These are phyloP conservation scores for Patellifolia procumbens DNA, from an alignment of 179 eudicot genomes.

Conservation along the genomic window DNA sequence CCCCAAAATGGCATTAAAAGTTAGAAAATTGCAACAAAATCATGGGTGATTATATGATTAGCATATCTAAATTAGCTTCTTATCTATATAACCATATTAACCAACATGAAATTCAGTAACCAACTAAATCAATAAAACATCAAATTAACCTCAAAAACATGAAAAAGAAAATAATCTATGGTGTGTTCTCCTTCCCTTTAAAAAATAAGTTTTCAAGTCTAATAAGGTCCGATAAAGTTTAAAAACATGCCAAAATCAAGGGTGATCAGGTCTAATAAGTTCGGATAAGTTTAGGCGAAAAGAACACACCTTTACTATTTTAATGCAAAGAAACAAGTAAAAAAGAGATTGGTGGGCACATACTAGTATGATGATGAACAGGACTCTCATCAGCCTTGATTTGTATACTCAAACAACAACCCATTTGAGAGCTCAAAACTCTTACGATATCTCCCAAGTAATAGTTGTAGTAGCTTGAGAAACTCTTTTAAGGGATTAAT, in stretches of 20 bases:
- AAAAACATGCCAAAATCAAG: no score
- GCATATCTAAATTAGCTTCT: neutral
- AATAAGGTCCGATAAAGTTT: no score
- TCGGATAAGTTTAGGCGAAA: no score
- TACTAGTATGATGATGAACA: constrained; percentile 26
- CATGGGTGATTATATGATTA: neutral
- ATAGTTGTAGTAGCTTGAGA: neutral
- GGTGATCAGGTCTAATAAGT: no score
- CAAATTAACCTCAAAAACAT: neutral
- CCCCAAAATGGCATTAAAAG: neutral
- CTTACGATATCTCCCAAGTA: neutral
- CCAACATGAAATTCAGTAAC: neutral
- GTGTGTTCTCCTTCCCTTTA: no score
- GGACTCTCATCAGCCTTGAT: constrained; percentile 31
- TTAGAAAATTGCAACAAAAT: neutral
- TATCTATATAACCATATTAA: neutral
- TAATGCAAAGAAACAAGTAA: neutral
- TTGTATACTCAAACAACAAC: constrained; percentile 38
- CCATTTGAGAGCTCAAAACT: constrained; percentile 22
- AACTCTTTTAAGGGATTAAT: neutral
- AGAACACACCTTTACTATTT: no score
- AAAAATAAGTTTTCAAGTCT: no score
- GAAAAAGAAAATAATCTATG: neutral
- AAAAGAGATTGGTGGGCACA: neutral
- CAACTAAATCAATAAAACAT: neutral